Evolutionary conservation across 2,329 filamentous ascomycete species (phyloP).

Genomic region (Cladophialophora yegresii): DNA sequence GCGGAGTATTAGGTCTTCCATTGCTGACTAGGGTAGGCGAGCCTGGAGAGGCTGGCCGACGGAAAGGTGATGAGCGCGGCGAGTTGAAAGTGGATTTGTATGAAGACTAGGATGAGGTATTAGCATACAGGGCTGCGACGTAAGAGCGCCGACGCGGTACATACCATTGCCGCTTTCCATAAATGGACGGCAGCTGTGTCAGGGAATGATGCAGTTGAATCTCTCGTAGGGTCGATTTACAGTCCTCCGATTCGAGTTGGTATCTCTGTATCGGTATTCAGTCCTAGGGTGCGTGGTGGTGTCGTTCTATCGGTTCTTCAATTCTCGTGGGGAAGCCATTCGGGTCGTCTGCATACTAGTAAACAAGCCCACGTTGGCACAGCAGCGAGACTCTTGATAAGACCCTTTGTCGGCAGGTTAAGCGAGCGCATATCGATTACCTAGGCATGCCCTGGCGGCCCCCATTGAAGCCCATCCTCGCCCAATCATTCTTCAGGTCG

Average conservation of each 20-base stretch:
- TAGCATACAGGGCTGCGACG: background rate
- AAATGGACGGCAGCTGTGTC: no score
- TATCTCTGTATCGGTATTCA: background rate
- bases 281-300: background rate
- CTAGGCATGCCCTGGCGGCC: background rate
- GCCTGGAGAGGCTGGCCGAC: slow-evolving; percentile 64
- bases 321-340: background rate
- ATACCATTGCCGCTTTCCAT: slow-evolving; percentile 21
- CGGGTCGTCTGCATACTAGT: background rate
- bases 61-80: slow-evolving; percentile 68
- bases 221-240: background rate
- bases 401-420: slow-evolving; percentile 2
- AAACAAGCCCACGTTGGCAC: slow-evolving; percentile 13
- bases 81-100: slow-evolving; percentile 58
- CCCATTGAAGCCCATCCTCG: no score
- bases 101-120: slow-evolving; percentile 23
- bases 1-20: slow-evolving; percentile 50
- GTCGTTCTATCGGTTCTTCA: background rate
- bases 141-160: background rate
- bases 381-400: slow-evolving; percentile 5
- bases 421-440: background rate
- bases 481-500: slow-evolving; percentile 9
- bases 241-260: background rate
- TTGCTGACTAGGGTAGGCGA: slow-evolving; percentile 59
- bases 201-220: background rate